phyloP scores from a whole-genome alignment of 345 rosid species.

The Eucalyptus erythrocorys region DNA sequence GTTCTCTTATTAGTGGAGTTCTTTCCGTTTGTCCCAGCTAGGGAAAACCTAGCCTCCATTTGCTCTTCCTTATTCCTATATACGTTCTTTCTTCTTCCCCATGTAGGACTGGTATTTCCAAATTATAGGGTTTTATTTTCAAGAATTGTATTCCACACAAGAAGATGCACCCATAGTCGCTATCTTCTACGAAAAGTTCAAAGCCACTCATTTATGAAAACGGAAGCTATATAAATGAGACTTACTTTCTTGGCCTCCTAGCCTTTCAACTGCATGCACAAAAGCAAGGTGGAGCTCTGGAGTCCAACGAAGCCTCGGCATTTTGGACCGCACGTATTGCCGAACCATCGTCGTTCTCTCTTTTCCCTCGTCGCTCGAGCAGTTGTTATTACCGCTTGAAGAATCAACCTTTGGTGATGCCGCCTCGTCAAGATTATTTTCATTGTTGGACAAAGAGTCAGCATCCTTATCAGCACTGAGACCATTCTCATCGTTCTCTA shows the following conservation, averaged over 20 bases:
- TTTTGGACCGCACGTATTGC: constrained; percentile 66
- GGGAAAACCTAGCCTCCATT: not conserved
- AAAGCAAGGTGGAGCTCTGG: constrained; percentile 79
- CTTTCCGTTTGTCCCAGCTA: not conserved
- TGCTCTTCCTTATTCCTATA: not conserved
- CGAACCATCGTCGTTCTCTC: constrained; percentile 26
- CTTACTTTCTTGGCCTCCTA: constrained; percentile 91
- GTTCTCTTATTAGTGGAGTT: not conserved
- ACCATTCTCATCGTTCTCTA: not conserved
- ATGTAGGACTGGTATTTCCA: not conserved
- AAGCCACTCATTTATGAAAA: not conserved
- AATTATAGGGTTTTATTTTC: not conserved
- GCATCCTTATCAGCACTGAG: not conserved
- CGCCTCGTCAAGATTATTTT: not conserved
- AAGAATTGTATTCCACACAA: not conserved
- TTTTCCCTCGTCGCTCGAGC: not conserved
- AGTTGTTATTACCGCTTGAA: constrained; percentile 9
- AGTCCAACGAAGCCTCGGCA: constrained; percentile 88
- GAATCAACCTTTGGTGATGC: not conserved
- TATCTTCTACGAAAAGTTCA: not conserved
- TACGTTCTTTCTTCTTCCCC: not conserved
- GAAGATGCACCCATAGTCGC: not conserved
- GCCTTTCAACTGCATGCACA: constrained; percentile 64
- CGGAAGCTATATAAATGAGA: not conserved
- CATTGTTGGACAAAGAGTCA: not conserved